Percentiles rank a stretch among this genome's conserved stretches.
Conservation (phyloP, 2,329 filamentous ascomycete genomes). For the Metarhizium brunneum region DNA sequence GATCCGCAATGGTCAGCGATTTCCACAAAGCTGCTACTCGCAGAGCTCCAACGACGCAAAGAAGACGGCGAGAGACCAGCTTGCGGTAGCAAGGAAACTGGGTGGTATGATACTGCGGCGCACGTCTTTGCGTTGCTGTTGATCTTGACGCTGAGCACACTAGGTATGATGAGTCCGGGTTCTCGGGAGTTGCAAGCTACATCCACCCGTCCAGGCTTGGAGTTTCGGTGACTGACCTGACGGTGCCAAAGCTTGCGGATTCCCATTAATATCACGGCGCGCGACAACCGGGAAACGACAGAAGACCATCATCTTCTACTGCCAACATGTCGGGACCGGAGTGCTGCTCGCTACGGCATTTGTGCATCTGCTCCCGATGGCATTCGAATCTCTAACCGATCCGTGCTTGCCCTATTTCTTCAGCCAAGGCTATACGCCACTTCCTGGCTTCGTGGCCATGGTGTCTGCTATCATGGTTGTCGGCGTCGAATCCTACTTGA, state of each 20-base stretch:
- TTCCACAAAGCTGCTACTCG: constrained; percentile 40
- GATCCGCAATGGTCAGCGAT: constrained; percentile 36
- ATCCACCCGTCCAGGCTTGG: not conserved
- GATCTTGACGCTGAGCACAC: constrained; percentile 51
- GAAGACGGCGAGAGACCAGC: constrained; percentile 32
- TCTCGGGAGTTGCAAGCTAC: not conserved
- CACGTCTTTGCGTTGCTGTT: constrained; percentile 61
- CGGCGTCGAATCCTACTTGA: constrained; percentile 80
- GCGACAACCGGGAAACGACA: constrained; percentile 48
- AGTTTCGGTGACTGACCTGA: not conserved
- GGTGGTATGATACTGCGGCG: constrained; percentile 54
- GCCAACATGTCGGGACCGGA: constrained; percentile 71
- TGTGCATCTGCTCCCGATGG: constrained; percentile 64
- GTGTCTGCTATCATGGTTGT: constrained; percentile 73
- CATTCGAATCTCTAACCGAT: constrained; percentile 57
- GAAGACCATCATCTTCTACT: constrained; percentile 52
- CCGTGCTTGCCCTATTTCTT: constrained; percentile 71
- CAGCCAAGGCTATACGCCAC: constrained; percentile 67
- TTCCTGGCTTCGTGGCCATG: constrained; percentile 78
- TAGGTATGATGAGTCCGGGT: constrained; percentile 30
- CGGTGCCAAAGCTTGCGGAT: constrained; percentile 44
- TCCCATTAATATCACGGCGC: constrained; percentile 55
- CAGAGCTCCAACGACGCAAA: constrained; percentile 42
- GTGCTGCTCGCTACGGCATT: constrained; percentile 83
- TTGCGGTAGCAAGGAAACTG: constrained; percentile 43